Conservation (phyloP, 768 basidiomycete species). For the Collybia nuda region DNA sequence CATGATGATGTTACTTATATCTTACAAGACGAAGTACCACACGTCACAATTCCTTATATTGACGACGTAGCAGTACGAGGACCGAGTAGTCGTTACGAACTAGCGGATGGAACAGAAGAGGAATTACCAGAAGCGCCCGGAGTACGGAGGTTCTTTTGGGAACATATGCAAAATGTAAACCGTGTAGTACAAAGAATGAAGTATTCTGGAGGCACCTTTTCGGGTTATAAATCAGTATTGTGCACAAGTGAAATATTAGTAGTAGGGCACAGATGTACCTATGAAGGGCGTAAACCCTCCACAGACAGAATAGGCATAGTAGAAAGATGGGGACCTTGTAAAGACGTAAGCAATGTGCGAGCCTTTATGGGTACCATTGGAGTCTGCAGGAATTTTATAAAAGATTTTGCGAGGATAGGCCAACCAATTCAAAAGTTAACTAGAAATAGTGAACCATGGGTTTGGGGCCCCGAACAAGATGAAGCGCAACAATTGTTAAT, state of each 20-base stretch:
- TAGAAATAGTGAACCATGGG: conserved; percentile 22
- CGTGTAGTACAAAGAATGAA: conserved; percentile 35
- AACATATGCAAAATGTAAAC: conserved; percentile 34
- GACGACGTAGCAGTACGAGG: conserved; percentile 38
- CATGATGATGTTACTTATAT: conserved; percentile 38
- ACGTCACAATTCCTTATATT: conserved; percentile 32
- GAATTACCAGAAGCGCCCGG: conserved; percentile 32
- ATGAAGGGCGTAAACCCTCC: conserved; percentile 29
- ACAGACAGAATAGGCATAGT: conserved; percentile 13
- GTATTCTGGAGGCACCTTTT: conserved; percentile 35
- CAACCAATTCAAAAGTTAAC: conserved; percentile 18
- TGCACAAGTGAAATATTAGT: conserved; percentile 24
- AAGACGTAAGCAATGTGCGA: conserved; percentile 17
- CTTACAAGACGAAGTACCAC: conserved; percentile 37
- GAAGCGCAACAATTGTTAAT: background rate
- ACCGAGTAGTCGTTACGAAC: conserved; percentile 26
- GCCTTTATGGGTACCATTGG: conserved; percentile 30
- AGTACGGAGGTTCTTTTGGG: conserved; percentile 37
- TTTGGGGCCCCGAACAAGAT: conserved; percentile 23
- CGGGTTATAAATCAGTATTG: conserved; percentile 30
- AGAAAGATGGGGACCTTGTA: conserved; percentile 21
- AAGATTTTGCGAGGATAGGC: conserved; percentile 16
- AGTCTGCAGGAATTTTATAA: conserved; percentile 21
- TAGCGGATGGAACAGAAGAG: conserved; percentile 26
- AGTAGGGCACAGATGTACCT: conserved; percentile 37